phyloP scores from a whole-genome alignment of 2,329 filamentous ascomycete genomes.

The Pseudonectria foliicola region DNA sequence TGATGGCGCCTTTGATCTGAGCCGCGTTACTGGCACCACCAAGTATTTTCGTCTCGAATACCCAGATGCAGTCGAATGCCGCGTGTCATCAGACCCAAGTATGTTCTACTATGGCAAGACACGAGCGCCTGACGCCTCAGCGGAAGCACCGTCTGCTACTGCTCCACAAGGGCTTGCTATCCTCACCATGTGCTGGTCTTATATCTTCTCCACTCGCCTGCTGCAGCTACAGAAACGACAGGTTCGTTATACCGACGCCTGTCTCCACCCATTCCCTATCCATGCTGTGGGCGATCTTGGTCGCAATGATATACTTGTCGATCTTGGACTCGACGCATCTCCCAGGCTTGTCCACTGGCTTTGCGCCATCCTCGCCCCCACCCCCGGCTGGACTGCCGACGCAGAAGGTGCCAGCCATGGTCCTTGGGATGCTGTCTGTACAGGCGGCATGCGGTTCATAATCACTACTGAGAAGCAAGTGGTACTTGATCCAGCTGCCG shows the following conservation, averaged over 20 bases:
- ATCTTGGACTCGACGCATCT: constrained; percentile 13
- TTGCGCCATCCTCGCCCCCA: constrained; percentile 18
- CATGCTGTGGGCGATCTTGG: constrained; percentile 10
- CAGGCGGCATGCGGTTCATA: constrained; percentile 12
- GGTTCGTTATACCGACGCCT: constrained; percentile 17
- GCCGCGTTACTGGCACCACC: constrained; percentile 15
- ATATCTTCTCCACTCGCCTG: constrained; percentile 21
- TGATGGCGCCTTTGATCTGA: constrained; percentile 12
- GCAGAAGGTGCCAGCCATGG: constrained; percentile 10
- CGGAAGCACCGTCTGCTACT: background rate
- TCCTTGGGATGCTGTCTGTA: constrained; percentile 15
- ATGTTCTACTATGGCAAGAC: constrained; percentile 13
- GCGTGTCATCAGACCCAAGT: constrained; percentile 14
- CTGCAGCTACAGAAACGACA: constrained; percentile 19
- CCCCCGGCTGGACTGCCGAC: constrained; percentile 15
- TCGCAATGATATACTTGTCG: constrained; percentile 13
- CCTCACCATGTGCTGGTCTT: constrained; percentile 22
- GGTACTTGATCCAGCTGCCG: constrained; percentile 7
- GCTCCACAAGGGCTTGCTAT: constrained; percentile 20
- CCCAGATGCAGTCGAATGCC: constrained; percentile 14
- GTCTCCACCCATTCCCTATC: constrained; percentile 15
- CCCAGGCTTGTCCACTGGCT: constrained; percentile 19
- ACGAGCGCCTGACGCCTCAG: background rate
- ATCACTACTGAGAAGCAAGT: constrained; percentile 15
- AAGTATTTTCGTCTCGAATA: constrained; percentile 22